Percentiles rank a stretch among this genome's conserved stretches.
These are phyloP conservation scores for Colletotrichum eleusines DNA, from an alignment of 2,329 filamentous ascomycete species.

Conservation along the genomic window DNA sequence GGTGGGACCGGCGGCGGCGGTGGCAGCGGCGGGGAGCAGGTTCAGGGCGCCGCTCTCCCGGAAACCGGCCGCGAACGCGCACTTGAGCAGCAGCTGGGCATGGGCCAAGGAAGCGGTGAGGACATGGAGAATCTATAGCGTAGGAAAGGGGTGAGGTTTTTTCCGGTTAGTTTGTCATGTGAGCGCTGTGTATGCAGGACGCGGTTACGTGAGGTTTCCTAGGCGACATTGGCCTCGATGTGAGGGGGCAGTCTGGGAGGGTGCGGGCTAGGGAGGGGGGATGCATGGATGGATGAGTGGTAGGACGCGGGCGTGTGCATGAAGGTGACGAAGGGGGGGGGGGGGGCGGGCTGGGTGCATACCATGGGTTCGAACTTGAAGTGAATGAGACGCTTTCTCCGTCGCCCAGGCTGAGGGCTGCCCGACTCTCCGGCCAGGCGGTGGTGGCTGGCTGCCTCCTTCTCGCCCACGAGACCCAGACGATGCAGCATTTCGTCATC, in stretches of 20 bases:
- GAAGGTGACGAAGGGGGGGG: slow-evolving; percentile 17
- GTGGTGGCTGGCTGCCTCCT: neutral
- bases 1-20: slow-evolving; percentile 34
- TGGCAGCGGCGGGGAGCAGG: slow-evolving; percentile 55
- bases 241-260: neutral
- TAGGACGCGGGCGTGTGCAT: slow-evolving; percentile 4
- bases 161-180: slow-evolving; percentile 8
- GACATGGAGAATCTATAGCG: slow-evolving; percentile 84
- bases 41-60: slow-evolving; percentile 89
- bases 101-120: slow-evolving; percentile 80
- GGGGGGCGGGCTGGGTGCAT: slow-evolving; percentile 50
- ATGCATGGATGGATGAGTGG: neutral
- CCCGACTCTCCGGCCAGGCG: slow-evolving; percentile 25
- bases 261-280: neutral
- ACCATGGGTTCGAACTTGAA: slow-evolving; percentile 98
- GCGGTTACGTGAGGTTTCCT: neutral
- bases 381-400: slow-evolving; percentile 71
- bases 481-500: slow-evolving; percentile 43
- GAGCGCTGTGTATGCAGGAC: neutral
- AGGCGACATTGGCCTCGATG: neutral
- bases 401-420: slow-evolving; percentile 42
- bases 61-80: slow-evolving; percentile 85
- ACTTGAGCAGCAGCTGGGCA: slow-evolving; percentile 80
- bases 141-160: neutral
- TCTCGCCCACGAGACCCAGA: slow-evolving; percentile 54